Percentiles rank a stretch among this genome's conserved stretches.
phyloP scores from a whole-genome alignment of 768 basidiomycete species.

The Lactifluus piperatus region DNA sequence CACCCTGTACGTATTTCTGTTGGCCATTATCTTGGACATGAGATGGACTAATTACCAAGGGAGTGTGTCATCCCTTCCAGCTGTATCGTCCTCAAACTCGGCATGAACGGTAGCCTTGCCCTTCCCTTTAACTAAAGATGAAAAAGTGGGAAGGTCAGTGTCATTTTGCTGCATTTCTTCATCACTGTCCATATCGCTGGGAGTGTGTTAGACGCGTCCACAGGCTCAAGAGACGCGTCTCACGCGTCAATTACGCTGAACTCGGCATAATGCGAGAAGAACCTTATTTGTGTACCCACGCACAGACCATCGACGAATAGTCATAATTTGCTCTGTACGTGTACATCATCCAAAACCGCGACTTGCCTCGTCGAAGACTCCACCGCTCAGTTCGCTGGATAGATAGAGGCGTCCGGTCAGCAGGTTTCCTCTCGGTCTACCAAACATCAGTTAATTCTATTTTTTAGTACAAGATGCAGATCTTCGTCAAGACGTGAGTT shows the following conservation, averaged over 20 bases:
- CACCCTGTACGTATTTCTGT: constrained; percentile 44
- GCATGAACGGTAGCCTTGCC: constrained; percentile 47
- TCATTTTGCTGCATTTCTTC: constrained; percentile 45
- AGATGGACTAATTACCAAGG: constrained; percentile 58
- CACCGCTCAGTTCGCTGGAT: constrained; percentile 84
- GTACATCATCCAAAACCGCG: constrained; percentile 32
- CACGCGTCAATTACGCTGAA: background rate
- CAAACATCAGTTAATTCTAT: background rate
- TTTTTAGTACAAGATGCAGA: constrained; percentile 65
- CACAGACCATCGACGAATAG: constrained; percentile 38
- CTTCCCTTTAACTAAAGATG: constrained; percentile 53
- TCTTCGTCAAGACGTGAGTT: constrained; percentile 93
- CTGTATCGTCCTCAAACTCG: constrained; percentile 20
- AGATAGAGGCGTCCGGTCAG: constrained; percentile 63
- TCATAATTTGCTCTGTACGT: constrained; percentile 24
- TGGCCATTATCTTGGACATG: background rate
- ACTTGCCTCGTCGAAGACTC: constrained; percentile 84
- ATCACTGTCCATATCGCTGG: constrained; percentile 45
- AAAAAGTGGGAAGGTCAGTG: constrained; percentile 16
- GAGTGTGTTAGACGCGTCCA: background rate
- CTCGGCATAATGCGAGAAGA: constrained; percentile 14
- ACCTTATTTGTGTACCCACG: constrained; percentile 28
- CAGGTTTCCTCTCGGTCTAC: background rate
- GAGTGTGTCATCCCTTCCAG: constrained; percentile 52
- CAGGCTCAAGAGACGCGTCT: background rate